Evolutionary conservation across 2,329 filamentous ascomycete species (phyloP), one percentile per base, ranked within the genome.

Genomic region (Xylaria sp.): DNA sequence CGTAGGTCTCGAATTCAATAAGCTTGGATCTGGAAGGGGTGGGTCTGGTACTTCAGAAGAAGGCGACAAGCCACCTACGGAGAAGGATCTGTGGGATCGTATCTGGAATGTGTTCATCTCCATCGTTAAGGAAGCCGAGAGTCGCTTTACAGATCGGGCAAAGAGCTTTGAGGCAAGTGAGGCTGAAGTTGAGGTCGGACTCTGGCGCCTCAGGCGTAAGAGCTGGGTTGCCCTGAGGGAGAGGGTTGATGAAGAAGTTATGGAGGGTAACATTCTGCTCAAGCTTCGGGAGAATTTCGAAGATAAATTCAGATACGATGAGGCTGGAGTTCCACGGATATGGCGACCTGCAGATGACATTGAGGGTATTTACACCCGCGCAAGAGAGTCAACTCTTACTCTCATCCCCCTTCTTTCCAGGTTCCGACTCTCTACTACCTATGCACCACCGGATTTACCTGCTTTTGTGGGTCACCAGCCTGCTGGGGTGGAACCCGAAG

Each of bases 271-370:
- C 74, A 88, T 99, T 57, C 82, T 98, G 35, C 83, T 98, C 70
- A 99, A 99, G 82, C 86, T 99, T 54, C 88, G 95, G 37, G 95
- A 99, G 78, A 98, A 97, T 80, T 99, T 99, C 70, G 95, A 99
- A 78, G 95, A 99, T 80, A 97, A 97, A 78, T 99, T 99, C 85
- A 90, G 95, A 67, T 99, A 99, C 72, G 95, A 99, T 72, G 94
- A 97, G 63, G 88, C 89, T 6, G 95, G 95, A 25, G 95, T 99
- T 4, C 95, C 95, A 4, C 87, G 95, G 63, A 97, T 99, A 77
- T 99, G 95, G 95, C 89, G 94, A 23, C 95, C 95, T 1, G 94
- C 90, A 1, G 95, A 99, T 75, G 95, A 99, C 74, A 99, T 99
- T 64, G 95, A 99, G 80, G 94, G 94, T 47, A 82, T 96, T 43